Percentiles rank a stretch among this genome's conserved stretches.
Evolutionary conservation across 306 rosid genomes (phyloP).

Genomic region (Quercus bicolor): DNA sequence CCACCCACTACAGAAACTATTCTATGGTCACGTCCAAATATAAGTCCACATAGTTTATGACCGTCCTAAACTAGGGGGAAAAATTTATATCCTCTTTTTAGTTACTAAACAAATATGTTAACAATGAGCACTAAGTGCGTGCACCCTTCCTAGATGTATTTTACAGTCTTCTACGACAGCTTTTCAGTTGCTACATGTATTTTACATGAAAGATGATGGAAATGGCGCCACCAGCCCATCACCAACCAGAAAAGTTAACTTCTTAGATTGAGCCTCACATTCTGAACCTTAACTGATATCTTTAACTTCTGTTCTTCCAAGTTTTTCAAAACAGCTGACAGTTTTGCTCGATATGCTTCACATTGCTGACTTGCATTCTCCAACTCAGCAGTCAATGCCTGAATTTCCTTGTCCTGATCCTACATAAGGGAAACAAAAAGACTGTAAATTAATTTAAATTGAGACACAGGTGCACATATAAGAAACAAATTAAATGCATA

Average conservation of each 20-base stretch:
- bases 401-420: conserved; percentile 37
- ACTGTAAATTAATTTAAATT: neutral
- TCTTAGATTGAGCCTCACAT: conserved; percentile 32
- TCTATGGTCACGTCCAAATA: neutral
- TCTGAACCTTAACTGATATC: conserved; percentile 36
- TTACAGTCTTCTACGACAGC: neutral
- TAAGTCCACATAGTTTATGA: neutral
- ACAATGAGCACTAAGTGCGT: neutral
- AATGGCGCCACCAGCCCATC: neutral
- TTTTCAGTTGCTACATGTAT: neutral
- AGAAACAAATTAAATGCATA: neutral
- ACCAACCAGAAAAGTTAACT: neutral
- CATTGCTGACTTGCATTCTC: conserved; percentile 32
- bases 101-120: neutral
- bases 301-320: conserved; percentile 43
- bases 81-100: neutral
- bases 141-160: neutral
- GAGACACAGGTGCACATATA: neutral
- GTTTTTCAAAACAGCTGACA: conserved; percentile 28
- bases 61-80: neutral
- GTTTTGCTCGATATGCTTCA: conserved; percentile 36
- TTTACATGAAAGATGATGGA: neutral
- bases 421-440: neutral
- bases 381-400: conserved; percentile 28
- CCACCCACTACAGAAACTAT: neutral